A percentile compares a stretch with the other conserved stretches of the same genome.
Conservation (phyloP, 2,329 filamentous ascomycete genomes). For the Alternaria sp. region DNA sequence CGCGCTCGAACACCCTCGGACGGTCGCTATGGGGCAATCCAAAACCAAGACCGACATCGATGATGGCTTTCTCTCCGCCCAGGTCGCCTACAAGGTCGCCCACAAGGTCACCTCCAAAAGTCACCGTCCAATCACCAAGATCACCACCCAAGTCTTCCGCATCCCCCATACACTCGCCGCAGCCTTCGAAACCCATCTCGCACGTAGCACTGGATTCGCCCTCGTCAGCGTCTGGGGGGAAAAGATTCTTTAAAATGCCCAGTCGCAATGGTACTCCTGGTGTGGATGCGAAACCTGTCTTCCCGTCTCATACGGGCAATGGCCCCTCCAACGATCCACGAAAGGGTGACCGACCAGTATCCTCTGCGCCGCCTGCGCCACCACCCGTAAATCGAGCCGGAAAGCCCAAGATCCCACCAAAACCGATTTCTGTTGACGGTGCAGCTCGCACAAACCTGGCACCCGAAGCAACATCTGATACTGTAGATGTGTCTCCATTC, state of each 20-base stretch:
- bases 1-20: slow-evolving; percentile 46
- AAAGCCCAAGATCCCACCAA: slow-evolving; percentile 72
- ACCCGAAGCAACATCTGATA: slow-evolving; percentile 53
- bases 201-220: slow-evolving; percentile 39
- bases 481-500: slow-evolving; percentile 75
- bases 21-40: slow-evolving; percentile 47
- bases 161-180: slow-evolving; percentile 43
- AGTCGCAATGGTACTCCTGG: slow-evolving; percentile 54
- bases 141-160: slow-evolving; percentile 66
- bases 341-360: slow-evolving; percentile 49
- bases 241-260: slow-evolving; percentile 47
- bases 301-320: slow-evolving; percentile 24
- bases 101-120: slow-evolving; percentile 66
- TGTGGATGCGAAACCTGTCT: slow-evolving; percentile 48
- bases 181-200: slow-evolving; percentile 37
- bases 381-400: slow-evolving; percentile 83
- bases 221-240: slow-evolving; percentile 26
- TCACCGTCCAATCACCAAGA: slow-evolving; percentile 73
- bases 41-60: slow-evolving; percentile 56
- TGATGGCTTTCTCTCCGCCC: slow-evolving; percentile 58
- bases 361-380: slow-evolving; percentile 58
- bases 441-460: slow-evolving; percentile 37
- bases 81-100: slow-evolving; percentile 49
- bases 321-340: slow-evolving; percentile 36
- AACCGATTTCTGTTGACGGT: slow-evolving; percentile 47